These are phyloP conservation scores for Triticum monococcum DNA, from an alignment of 176 grass and related monocot genomes.

Conservation along the genomic window DNA sequence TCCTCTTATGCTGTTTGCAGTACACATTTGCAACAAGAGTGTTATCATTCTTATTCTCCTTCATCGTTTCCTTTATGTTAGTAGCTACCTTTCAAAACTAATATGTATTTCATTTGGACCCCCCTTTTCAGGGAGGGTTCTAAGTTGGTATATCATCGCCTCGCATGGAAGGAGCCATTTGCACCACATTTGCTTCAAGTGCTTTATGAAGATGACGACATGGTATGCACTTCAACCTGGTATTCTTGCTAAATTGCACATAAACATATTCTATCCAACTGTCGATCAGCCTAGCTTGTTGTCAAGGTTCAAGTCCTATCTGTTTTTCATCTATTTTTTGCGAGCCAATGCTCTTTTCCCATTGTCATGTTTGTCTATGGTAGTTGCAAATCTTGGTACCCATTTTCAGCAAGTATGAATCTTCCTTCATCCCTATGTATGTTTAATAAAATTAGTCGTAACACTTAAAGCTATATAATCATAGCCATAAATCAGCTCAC, in stretches of 20 bases:
- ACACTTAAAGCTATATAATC: not conserved
- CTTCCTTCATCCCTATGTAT: not conserved
- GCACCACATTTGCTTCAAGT: slow-evolving; percentile 70
- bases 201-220: slow-evolving; percentile 93
- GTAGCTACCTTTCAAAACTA: slow-evolving; percentile 5
- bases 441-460: not conserved
- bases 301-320: not conserved
- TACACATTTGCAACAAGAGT: not conserved
- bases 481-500: not conserved
- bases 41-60: not conserved
- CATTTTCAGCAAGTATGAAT: not conserved
- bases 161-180: slow-evolving; percentile 77
- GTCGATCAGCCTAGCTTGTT: not conserved
- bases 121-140: slow-evolving; percentile 60
- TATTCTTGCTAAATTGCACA: not conserved
- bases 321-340: not conserved
- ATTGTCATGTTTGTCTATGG: not conserved
- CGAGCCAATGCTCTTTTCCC: not conserved
- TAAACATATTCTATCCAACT: not conserved
- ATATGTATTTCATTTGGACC: slow-evolving; percentile 1
- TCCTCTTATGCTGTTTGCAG: not conserved
- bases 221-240: slow-evolving; percentile 42
- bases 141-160: slow-evolving; percentile 71
- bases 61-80: slow-evolving; percentile 4
- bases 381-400: not conserved